phyloP scores from a whole-genome alignment of 192 early-diverging fungal genomes.

The Dimargaris xerosporica region DNA sequence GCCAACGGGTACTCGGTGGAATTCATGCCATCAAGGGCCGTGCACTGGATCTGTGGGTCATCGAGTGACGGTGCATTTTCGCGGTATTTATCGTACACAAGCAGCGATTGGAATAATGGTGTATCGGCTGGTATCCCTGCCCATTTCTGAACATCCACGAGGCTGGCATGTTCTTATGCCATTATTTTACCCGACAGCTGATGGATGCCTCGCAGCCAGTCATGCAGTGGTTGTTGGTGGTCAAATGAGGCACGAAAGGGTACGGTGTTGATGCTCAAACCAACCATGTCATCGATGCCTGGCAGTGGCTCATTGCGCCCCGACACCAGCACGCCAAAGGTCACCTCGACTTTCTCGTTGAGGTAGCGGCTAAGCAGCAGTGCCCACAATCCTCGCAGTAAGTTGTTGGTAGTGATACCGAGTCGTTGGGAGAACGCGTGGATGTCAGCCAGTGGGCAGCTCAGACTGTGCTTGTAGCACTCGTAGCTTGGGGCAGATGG shows the following conservation, averaged over 20 bases:
- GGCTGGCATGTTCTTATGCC: neutral
- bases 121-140: neutral
- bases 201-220: neutral
- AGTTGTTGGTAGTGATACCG: neutral
- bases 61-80: neutral
- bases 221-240: neutral
- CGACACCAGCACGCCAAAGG: slow-evolving; percentile 1
- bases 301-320: neutral
- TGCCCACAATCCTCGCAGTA: neutral
- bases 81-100: slow-evolving; percentile 1
- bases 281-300: neutral
- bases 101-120: neutral
- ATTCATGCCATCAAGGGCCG: neutral
- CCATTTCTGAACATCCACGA: neutral
- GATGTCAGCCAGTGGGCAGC: neutral
- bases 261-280: slow-evolving; percentile 5
- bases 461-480: neutral
- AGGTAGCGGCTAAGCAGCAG: slow-evolving; percentile 2
- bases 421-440: neutral
- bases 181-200: neutral
- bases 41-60: neutral
- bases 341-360: neutral
- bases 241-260: neutral
- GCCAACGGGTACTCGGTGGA: neutral
- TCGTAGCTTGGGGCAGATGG: neutral